Evolutionary conservation across 257 asterid genomes (phyloP).

Genomic region (Solanum clarkiae): DNA sequence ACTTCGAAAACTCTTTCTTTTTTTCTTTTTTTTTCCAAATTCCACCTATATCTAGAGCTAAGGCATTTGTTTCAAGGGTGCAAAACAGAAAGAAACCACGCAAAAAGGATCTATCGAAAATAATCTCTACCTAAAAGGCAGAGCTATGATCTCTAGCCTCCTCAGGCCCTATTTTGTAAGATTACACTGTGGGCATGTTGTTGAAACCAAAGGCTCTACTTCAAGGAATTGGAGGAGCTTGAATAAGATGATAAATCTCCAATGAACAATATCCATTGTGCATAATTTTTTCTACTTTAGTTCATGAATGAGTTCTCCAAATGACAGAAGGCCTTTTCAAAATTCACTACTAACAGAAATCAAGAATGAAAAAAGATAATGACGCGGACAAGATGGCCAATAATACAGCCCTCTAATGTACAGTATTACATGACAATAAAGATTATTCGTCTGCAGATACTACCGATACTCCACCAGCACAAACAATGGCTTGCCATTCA

Average conservation of each 20-base stretch:
- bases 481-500: constrained; percentile 60
- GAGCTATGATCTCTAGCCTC: too few species aligned
- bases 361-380: neutral
- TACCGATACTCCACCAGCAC: constrained; percentile 65
- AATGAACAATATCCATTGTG: neutral
- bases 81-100: neutral
- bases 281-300: neutral
- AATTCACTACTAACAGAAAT: neutral
- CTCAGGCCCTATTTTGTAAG: neutral
- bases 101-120: neutral
- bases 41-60: neutral
- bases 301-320: neutral
- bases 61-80: neutral
- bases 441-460: neutral
- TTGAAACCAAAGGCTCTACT: neutral
- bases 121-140: neutral
- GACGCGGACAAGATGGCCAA: neutral
- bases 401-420: constrained; percentile 8
- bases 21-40: neutral
- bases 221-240: neutral
- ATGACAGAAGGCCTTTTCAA: neutral
- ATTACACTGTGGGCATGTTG: neutral
- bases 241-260: neutral
- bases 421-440: neutral
- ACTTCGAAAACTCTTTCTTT: too few species aligned